Evolutionary conservation across 192 early-diverging fungal species (phyloP), one percentile per base, ranked within the genome.

Genomic region (Coemansia aciculifera): DNA sequence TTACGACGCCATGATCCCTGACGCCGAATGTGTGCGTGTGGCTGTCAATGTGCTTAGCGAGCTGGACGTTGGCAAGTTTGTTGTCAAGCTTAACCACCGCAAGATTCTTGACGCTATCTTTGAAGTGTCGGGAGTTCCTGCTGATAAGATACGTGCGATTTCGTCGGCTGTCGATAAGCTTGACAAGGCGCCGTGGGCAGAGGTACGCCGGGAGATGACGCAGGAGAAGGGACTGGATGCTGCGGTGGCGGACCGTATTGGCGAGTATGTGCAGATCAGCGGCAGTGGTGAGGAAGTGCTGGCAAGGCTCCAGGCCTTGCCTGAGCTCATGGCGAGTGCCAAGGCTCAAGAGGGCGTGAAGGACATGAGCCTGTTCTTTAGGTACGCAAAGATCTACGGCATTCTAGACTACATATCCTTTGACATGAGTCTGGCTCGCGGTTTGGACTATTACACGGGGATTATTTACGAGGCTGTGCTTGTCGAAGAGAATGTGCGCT

Each of bases 81-180:
- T 88, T 27, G 83, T 99, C 76, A 99, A 99, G 88, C 81, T 99
- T 46, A 98, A 98, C 82, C 93, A 99, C 86, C 88, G 97, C 65
- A 96, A 96, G 85, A 89, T 99, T 59, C 85, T 99, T 40, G 97
- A 99, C 66, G 97, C 96, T 24, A 95, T 99, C 77, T 99, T 99
- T 69, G 90, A 91, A 69, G 93, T 96, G 0, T 96, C 95, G 49
- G 97, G 97, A 4, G 97, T 99, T 29, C 94, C 95, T 1, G 84
- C 76, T 12, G 90, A 90, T 21, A 93, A 94, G 68, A 88, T 98
- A 67, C 87, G 97, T 2, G 73, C 93, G 3, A 98, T 99, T 24
- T 97, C 95, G 19, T 97, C 96, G 44, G 96, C 97, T 0, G 95
- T 99, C 7, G 97, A 99, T 78, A 99, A 99, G 84, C 86, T 99